phyloP scores from a whole-genome alignment of 1,284 basidiomycete species.

The Agaricales sp. region DNA sequence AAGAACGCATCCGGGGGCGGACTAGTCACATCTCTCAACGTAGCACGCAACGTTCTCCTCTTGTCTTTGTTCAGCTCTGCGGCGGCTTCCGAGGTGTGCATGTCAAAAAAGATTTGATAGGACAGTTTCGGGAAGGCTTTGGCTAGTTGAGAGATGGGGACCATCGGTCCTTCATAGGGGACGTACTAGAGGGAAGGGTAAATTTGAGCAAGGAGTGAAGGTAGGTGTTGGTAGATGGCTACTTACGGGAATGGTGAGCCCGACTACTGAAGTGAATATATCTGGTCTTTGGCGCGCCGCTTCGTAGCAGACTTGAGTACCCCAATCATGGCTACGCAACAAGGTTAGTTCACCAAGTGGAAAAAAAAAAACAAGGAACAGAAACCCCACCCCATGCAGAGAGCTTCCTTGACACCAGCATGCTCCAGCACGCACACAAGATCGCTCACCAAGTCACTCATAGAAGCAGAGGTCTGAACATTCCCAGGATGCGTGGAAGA shows the following conservation, averaged over 20 bases:
- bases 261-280: constrained; percentile 49
- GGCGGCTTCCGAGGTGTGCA: constrained; percentile 33
- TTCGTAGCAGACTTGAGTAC: constrained; percentile 53
- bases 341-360: neutral
- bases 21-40: constrained; percentile 36
- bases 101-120: constrained; percentile 54
- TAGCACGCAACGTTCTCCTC: constrained; percentile 42
- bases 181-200: constrained; percentile 33
- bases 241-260: constrained; percentile 48
- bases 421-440: constrained; percentile 47
- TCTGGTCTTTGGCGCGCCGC: constrained; percentile 55
- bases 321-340: constrained; percentile 57
- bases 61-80: constrained; percentile 45
- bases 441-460: constrained; percentile 51
- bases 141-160: constrained; percentile 33
- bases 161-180: constrained; percentile 32
- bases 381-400: constrained; percentile 48
- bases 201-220: constrained; percentile 3
- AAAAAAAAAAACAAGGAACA: neutral
- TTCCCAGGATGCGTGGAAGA: constrained; percentile 55
- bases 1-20: constrained; percentile 48
- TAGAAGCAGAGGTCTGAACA: constrained; percentile 42
- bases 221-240: constrained; percentile 17
- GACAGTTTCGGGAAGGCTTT: constrained; percentile 36
- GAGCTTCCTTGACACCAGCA: constrained; percentile 32